Evolutionary conservation across 208 protist species (phyloP).

Genomic region (Trypanosoma brucei): DNA sequence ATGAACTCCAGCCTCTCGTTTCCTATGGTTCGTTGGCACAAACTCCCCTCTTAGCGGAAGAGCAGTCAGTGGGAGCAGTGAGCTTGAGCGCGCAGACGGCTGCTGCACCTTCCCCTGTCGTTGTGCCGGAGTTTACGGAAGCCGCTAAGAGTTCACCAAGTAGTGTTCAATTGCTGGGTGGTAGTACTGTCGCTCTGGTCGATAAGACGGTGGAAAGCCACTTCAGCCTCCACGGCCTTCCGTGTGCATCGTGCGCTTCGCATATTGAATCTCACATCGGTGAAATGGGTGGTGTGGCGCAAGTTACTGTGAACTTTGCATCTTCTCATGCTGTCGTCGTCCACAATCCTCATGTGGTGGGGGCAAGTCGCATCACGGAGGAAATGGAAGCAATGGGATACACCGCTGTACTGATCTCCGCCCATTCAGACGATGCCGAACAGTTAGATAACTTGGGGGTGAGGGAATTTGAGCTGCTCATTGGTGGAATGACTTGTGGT

Average conservation of each 20-base stretch:
- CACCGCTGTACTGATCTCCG: slow-evolving; percentile 2
- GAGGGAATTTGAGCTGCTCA: background rate
- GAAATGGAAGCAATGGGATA: slow-evolving; percentile 60
- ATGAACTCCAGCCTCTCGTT: no score
- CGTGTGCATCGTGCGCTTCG: slow-evolving; percentile 89
- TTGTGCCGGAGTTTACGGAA: background rate
- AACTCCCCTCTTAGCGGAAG: no score
- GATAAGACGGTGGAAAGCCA: background rate
- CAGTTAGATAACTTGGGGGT: background rate
- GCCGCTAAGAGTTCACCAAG: background rate
- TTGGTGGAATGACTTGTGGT: slow-evolving; percentile 49
- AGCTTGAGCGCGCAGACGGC: no score
- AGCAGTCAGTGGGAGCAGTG: no score
- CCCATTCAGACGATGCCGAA: background rate
- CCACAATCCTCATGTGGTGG: slow-evolving; percentile 28
- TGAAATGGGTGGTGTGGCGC: slow-evolving; percentile 36
- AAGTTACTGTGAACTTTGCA: slow-evolving; percentile 76
- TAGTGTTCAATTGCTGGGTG: background rate
- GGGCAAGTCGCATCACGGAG: slow-evolving; percentile 9
- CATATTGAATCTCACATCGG: slow-evolving; percentile 69
- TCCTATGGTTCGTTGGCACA: no score
- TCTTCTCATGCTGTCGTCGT: slow-evolving; percentile 40
- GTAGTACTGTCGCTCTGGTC: background rate
- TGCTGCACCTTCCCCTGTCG: no score
- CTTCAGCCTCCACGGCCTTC: slow-evolving; percentile 78